Base-by-base conservation (phyloP, 129 eudicot genomes). In the Escallonia herrerae region DNA sequence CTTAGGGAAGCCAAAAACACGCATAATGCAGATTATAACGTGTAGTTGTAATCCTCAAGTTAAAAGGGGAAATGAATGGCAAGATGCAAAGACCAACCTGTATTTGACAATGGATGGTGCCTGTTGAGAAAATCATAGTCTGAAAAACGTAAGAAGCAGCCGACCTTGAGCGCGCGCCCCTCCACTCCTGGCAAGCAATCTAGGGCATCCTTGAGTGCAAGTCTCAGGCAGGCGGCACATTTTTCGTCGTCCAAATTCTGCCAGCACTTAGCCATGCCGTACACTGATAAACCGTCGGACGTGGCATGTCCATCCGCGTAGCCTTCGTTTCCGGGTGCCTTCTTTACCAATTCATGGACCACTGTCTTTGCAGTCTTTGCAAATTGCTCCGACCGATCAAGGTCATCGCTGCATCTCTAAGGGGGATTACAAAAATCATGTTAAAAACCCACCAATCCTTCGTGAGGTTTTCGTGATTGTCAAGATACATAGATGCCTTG, bases 251-350 rank as follows among this genome's bases (percentile, higher is more conserved):
- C 63, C 63, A 67, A 9, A 38, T 40, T 55, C 4, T 37, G 43
- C 72, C 63, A 67, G 55, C 72, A 56, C 7, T 43, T 67, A 22
- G 64, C 72, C 63, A 67, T 67, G 6, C 63, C 72, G 41, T 42
- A 67, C 10, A 67, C 63, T 4, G 63, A 42, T 43, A 56, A 10
- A 22, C 56, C 63, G 5, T 55, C 3, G 10, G 40, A 4, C 40
- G 40, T 15, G 8, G 11, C 22, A 3, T 44, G 44, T 43, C 43
- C 63, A 3, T 67, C 64, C 2, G 63, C 72, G 15, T n/a, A 67
- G 38, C 72, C 72, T 10, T 15, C 5, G 43, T 22, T 56, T 8
- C 9, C 13, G 3, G 72, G 72, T 4, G 72, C 72, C 15, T 4
- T 43, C n/a, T 43, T 22, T 44, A 43, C 42, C 55, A 67, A 15